phyloP scores from a whole-genome alignment of 805 yeast genomes.

The Sungouiella blattae region DNA sequence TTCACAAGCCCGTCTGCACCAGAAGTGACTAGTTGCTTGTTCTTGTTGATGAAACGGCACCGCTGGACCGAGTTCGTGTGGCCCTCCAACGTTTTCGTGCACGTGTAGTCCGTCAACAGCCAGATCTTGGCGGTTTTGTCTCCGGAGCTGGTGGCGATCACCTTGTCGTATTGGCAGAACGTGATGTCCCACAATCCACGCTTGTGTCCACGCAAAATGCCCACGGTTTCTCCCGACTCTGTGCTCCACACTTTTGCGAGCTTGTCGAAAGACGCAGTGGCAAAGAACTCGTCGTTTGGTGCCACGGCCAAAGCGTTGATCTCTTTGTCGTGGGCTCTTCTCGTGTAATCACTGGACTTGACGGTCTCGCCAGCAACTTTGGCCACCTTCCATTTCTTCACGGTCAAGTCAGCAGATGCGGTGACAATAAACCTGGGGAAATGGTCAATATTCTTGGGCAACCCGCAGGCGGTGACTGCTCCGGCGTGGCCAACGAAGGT shows the following conservation, averaged over 20 bases:
- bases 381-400: conserved; percentile 82
- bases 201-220: conserved; percentile 83
- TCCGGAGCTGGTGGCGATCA: conserved; percentile 82
- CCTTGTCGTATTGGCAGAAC: conserved; percentile 76
- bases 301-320: conserved; percentile 85
- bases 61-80: conserved; percentile 91
- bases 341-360: conserved; percentile 74
- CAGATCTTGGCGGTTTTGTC: conserved; percentile 88
- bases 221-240: conserved; percentile 82
- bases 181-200: conserved; percentile 92
- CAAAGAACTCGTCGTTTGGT: conserved; percentile 85
- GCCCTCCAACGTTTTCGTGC: conserved; percentile 85
- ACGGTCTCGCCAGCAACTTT: conserved; percentile 35
- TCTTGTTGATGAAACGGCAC: conserved; percentile 62
- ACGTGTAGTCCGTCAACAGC: conserved; percentile 75
- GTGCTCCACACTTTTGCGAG: conserved; percentile 86
- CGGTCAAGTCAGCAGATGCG: conserved; percentile 79
- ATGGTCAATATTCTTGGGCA: conserved; percentile 52
- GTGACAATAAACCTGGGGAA: conserved; percentile 73
- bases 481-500: conserved; percentile 84
- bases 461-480: conserved; percentile 75
- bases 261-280: conserved; percentile 93
- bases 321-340: conserved; percentile 96
- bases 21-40: conserved; percentile 66
- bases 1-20: conserved; percentile 96